These are phyloP conservation scores for Suillus ampliporus DNA, from an alignment of 768 basidiomycete species.

Conservation along the genomic window DNA sequence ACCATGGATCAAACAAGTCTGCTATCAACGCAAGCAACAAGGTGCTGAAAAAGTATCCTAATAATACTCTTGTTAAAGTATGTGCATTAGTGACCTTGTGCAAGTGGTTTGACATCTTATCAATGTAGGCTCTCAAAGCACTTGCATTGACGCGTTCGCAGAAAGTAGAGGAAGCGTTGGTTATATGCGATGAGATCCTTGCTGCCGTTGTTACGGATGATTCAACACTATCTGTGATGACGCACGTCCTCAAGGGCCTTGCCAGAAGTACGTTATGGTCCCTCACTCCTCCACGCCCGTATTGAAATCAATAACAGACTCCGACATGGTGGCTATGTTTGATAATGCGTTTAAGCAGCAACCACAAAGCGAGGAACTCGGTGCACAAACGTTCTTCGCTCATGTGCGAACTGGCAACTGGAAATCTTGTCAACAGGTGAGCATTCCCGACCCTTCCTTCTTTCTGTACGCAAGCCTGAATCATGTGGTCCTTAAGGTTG, in stretches of 20 bases:
- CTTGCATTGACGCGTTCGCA: conserved; percentile 83
- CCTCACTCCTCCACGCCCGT: neutral
- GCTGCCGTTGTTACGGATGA: conserved; percentile 76
- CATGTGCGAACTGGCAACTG: conserved; percentile 80
- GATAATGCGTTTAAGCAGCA: conserved; percentile 86
- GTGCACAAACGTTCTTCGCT: conserved; percentile 84
- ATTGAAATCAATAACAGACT: conserved; percentile 47
- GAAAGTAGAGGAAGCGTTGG: conserved; percentile 84
- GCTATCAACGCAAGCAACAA: conserved; percentile 88
- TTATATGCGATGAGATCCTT: conserved; percentile 81
- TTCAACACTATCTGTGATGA: conserved; percentile 76
- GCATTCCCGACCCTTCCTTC: conserved; percentile 11
- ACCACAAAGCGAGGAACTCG: conserved; percentile 83
- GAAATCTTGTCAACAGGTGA: conserved; percentile 86
- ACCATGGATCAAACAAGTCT: conserved; percentile 86
- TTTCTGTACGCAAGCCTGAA: conserved; percentile 8
- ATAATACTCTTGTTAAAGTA: conserved; percentile 74
- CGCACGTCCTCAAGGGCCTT: conserved; percentile 80
- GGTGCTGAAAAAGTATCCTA: conserved; percentile 84
- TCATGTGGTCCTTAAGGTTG: conserved; percentile 52
- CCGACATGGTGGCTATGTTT: conserved; percentile 83
- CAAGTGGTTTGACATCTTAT: conserved; percentile 19
- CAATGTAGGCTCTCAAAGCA: conserved; percentile 76
- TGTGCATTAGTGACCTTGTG: conserved; percentile 1
- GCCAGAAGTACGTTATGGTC: conserved; percentile 58